A percentile compares a stretch with the other conserved stretches of the same genome.
phyloP scores from a whole-genome alignment of 805 yeast genomes.

The Yamadazyma akitaensis region DNA sequence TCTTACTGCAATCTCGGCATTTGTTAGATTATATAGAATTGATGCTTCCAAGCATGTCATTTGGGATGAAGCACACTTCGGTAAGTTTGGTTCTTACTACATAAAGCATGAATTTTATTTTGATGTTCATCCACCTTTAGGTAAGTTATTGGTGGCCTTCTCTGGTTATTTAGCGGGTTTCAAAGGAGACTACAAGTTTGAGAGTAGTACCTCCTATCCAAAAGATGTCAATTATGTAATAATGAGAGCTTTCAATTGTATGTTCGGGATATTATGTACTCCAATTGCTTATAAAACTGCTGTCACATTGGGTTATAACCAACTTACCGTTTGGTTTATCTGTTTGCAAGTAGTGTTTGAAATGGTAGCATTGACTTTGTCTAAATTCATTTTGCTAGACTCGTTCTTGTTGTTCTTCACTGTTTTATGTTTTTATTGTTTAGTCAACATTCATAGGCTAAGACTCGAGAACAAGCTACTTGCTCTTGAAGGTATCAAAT shows the following conservation, averaged over 20 bases:
- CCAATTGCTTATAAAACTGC: constrained; percentile 86
- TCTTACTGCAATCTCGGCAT: constrained; percentile 34
- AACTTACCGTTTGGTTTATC: constrained; percentile 72
- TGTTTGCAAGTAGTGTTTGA: constrained; percentile 80
- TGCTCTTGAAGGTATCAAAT: constrained; percentile 40
- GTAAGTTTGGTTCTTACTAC: constrained; percentile 92
- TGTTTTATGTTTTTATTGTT: constrained; percentile 40
- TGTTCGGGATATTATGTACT: constrained; percentile 77
- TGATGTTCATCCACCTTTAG: constrained; percentile 97
- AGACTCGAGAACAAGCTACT: constrained; percentile 37
- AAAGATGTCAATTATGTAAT: constrained; percentile 71
- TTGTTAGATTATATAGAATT: constrained; percentile 70
- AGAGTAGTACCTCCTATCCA: constrained; percentile 76
- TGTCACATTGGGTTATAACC: constrained; percentile 67
- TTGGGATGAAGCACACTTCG: constrained; percentile 98
- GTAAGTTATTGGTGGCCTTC: constrained; percentile 87
- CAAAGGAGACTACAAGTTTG: constrained; percentile 87
- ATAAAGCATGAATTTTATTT: constrained; percentile 85
- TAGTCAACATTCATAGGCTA: constrained; percentile 47
- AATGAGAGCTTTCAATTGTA: constrained; percentile 87
- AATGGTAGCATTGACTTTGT: constrained; percentile 77
- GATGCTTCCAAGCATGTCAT: constrained; percentile 74
- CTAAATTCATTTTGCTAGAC: constrained; percentile 86
- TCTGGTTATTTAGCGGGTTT: constrained; percentile 85
- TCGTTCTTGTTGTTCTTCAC: constrained; percentile 90